Percentiles rank a stretch among this genome's conserved stretches.
These are phyloP conservation scores for Epichloe coenophiala DNA, from an alignment of 2,329 filamentous ascomycete genomes.

Conservation along the genomic window DNA sequence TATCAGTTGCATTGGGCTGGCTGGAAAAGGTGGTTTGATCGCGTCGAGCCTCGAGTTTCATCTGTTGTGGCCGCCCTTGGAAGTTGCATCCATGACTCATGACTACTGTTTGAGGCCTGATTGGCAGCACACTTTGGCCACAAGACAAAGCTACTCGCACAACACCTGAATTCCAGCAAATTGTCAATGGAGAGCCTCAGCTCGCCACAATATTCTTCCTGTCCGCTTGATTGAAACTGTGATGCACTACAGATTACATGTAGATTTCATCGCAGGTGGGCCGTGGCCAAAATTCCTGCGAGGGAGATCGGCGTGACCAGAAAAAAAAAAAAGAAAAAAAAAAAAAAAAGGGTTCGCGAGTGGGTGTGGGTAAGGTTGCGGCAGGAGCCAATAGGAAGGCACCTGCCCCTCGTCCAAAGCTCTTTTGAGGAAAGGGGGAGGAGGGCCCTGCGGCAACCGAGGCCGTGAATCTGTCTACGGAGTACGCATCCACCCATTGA, in stretches of 20 bases:
- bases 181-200: neutral
- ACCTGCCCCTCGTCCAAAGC: neutral
- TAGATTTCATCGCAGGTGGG: neutral
- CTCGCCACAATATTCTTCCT: neutral
- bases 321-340: too few relatives aligned
- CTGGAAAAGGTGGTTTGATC: neutral
- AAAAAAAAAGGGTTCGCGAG: neutral
- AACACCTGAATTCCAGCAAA: neutral
- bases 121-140: neutral
- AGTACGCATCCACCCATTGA: too few relatives aligned
- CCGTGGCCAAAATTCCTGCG: neutral
- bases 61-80: neutral
- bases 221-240: neutral
- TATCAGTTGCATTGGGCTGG: too few relatives aligned
- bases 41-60: neutral
- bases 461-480: too few relatives aligned
- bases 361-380: neutral
- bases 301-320: too few relatives aligned
- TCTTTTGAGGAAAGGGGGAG: neutral
- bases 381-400: slow-evolving; percentile 1
- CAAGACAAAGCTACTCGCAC: neutral
- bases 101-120: neutral
- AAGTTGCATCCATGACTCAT: too few relatives aligned
- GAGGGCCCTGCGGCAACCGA: neutral
- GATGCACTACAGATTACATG: too few relatives aligned